Evolutionary conservation across 352 stramenopile genomes (phyloP).

Genomic region (Thalassiosira exigua): DNA sequence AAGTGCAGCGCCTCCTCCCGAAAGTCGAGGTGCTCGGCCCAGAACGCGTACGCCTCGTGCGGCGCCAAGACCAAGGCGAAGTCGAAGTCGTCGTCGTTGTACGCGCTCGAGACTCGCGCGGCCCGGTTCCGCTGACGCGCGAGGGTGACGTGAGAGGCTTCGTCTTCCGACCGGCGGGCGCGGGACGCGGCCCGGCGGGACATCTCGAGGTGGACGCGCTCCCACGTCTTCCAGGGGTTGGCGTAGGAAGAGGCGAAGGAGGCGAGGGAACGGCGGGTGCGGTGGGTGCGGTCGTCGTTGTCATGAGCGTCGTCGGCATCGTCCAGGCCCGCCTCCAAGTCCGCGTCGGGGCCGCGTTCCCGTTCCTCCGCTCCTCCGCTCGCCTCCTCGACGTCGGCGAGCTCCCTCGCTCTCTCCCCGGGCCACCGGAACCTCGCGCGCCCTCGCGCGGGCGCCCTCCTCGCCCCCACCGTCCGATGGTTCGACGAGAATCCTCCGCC

Average conservation of each 20-base stretch:
- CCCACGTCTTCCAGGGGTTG: slow-evolving; percentile 62
- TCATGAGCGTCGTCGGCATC: slow-evolving; percentile 9
- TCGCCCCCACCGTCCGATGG: slow-evolving; percentile 27
- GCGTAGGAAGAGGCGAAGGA: slow-evolving; percentile 28
- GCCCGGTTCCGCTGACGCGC: slow-evolving; percentile 58
- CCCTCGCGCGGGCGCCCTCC: slow-evolving; percentile 26
- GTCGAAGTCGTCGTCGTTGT: slow-evolving; percentile 80
- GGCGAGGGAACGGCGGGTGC: slow-evolving; percentile 19
- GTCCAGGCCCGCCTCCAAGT: slow-evolving; percentile 31
- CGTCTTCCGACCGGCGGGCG: slow-evolving; percentile 36
- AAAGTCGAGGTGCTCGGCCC: slow-evolving; percentile 83
- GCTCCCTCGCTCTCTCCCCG: slow-evolving; percentile 28
- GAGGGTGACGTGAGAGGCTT: slow-evolving; percentile 58
- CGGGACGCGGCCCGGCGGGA: slow-evolving; percentile 43
- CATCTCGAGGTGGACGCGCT: slow-evolving; percentile 59
- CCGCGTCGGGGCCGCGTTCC: not conserved
- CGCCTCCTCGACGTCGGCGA: not conserved
- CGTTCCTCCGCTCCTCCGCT: not conserved
- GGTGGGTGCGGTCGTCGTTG: slow-evolving; percentile 7
- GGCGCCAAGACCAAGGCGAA: slow-evolving; percentile 81
- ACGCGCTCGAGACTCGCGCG: slow-evolving; percentile 44
- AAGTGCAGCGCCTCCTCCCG: slow-evolving; percentile 70
- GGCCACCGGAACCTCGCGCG: slow-evolving; percentile 53
- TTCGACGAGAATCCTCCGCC: slow-evolving; percentile 32
- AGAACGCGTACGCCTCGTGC: slow-evolving; percentile 79